Percentiles rank a stretch among this genome's conserved stretches.
Conservation (phyloP, 225 moss, liverwort and hornwort species). For the Takakia lepidozioides region DNA sequence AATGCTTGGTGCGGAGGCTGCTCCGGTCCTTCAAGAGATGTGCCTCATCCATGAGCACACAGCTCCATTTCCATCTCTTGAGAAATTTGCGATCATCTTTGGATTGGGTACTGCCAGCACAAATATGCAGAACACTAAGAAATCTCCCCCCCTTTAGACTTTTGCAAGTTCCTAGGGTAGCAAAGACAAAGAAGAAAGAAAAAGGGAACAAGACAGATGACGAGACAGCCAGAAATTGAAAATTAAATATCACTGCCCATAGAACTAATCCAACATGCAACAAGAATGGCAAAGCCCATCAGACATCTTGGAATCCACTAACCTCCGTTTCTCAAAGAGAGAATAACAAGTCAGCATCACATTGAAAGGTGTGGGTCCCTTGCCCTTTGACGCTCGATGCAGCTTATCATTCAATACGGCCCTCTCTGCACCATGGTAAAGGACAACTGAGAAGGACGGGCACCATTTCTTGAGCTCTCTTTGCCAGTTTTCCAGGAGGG, state of each 20-base stretch:
- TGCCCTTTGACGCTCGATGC: conserved; percentile 43
- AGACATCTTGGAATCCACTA: conserved; percentile 10
- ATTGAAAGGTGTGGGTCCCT: conserved; percentile 74
- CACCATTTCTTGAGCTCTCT: conserved; percentile 96
- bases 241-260: no score
- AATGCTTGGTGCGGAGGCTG: conserved; percentile 72
- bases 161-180: no score
- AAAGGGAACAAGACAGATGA: no score
- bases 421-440: conserved; percentile 88
- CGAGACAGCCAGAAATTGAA: no score
- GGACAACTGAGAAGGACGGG: conserved; percentile 79
- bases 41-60: conserved; percentile 94
- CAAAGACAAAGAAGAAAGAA: no score
- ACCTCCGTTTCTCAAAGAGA: conserved; percentile 83
- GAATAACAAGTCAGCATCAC: conserved; percentile 96
- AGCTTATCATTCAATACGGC: conserved; percentile 63
- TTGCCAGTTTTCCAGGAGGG: conserved; percentile 92
- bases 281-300: no score
- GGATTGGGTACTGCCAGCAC: conserved; percentile 64
- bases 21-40: conserved; percentile 90
- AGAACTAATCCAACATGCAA: no score
- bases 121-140: not conserved
- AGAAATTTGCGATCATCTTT: conserved; percentile 89
- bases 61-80: conserved; percentile 91
- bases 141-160: no score